Base-by-base conservation (phyloP, 2,329 filamentous ascomycete genomes). In the Aureobasidium sp. region DNA sequence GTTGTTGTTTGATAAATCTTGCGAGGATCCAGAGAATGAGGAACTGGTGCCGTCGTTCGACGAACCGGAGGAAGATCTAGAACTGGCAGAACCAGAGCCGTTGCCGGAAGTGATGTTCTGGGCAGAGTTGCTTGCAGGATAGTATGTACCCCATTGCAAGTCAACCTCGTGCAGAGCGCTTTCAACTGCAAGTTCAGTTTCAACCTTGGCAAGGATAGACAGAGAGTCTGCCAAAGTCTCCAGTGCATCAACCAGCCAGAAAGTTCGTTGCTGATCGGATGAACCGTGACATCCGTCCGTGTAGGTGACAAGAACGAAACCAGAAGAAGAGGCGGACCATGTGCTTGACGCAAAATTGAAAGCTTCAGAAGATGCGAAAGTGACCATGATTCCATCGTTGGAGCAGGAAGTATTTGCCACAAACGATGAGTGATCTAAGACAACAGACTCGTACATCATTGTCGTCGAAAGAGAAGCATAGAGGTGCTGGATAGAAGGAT, bases 211-310 rank as follows among this genome's bases (percentile, higher is more conserved):
- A 6, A 39, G 34, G 25, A 59, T 59, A 7, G 55, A 59, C 21
- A 49, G 13, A n/a, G 55, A 49, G n/a, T 37, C 42, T n/a, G 41
- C 32, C 14, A 29, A 30, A 9, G 48, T 14, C 16, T 59, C n/a
- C 16, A 59, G n/a, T 3, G 55, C 49, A 6, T 49, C n/a, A 32
- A 59, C 41, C n/a, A 59, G 5, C 55, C 55, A 59, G 34, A 59
- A 59, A 3, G 55, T 59, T 7, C 55, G 16, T 16, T 59, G 55
- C 16, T 59, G 14, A 32, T 59, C 44, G 3, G 44, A 39, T 25
- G 11, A 9, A 41, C 55, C 55, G 13, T 59, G 55, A 36, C 55
- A 59, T 9, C 55, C 55, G 13, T 59, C 55, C 14, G 44, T 50
- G 14, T 59, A 59, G 11, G 55, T 59, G 5, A 50, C 44, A 3